Base-by-base conservation (phyloP, 1,284 basidiomycete genomes). In the Naganishia liquefaciens region DNA sequence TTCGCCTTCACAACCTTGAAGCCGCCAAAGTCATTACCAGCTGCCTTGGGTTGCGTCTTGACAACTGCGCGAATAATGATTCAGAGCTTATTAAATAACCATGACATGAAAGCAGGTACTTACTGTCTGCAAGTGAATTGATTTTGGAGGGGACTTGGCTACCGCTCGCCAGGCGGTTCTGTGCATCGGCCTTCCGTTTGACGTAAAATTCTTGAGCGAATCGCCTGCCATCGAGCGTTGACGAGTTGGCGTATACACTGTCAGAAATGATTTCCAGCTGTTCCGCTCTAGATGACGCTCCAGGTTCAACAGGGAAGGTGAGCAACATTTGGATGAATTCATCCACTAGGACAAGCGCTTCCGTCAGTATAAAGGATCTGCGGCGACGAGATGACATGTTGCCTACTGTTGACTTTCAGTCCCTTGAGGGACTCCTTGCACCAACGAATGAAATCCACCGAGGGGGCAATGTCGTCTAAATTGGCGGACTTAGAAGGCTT, bases 1-100 rank as follows among this genome's bases (percentile, higher is more conserved):
- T 93, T 93, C 82, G 92, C 91, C 78, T 92, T 93, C 60, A 93
- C 91, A 17, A 93, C 88, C 80, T 92, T 93, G 82, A 91, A 93
- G 5, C 86, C 86, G 17, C 86, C 86, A 85, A 90, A 89, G 75
- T 93, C 91, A 51, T 84, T 82, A 83, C 85, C 80, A 9, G 80
- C 76, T 15, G 86, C 82, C 79, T 91, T 93, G 2, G 91, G 91
- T 71, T 89, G 87, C 11, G 89, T 85, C 80, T 92, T 93, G 66
- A 94, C 91, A 2, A 93, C 90, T 82, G 67, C 28, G 17, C 23
- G 50, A 52, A 39, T 27, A 33, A 58, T 33, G 28, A 50, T 39
- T 39, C n/a, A 37, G n/a, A 21, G 7, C 5, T n/a, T 43, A 55
- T 25, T 27, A 53, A 63, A 23, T 54, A 46, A 17, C 19, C 17